phyloP scores from a whole-genome alignment of 2,329 filamentous ascomycete species.

The Hypoxylon sp. region DNA sequence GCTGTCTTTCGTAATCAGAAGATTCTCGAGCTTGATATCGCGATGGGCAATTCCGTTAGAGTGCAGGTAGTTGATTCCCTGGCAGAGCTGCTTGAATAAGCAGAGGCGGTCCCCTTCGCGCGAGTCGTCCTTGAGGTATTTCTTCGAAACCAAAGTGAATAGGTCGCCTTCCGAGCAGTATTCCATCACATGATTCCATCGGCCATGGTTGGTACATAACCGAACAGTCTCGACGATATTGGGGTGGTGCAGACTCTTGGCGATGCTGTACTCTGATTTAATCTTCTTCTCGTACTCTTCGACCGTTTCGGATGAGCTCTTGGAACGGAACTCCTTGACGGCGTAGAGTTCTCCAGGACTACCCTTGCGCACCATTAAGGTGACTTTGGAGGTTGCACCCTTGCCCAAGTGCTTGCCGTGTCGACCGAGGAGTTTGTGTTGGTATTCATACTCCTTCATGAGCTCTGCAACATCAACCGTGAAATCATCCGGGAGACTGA shows the following conservation, averaged over 20 bases:
- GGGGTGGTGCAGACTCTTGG: constrained; percentile 86
- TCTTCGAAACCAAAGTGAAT: constrained; percentile 80
- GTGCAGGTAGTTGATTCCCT: constrained; percentile 87
- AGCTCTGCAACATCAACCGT: constrained; percentile 79
- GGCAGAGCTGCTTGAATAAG: constrained; percentile 90
- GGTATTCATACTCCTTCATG: constrained; percentile 77
- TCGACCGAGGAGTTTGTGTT: constrained; percentile 78
- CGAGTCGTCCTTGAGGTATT: constrained; percentile 75
- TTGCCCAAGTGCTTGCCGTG: constrained; percentile 84
- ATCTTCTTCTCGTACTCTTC: constrained; percentile 89
- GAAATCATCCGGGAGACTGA: constrained; percentile 81
- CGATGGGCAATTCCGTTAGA: constrained; percentile 88
- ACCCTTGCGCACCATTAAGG: constrained; percentile 81
- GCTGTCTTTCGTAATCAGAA: constrained; percentile 83
- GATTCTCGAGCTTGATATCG: constrained; percentile 91
- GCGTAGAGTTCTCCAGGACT: constrained; percentile 78
- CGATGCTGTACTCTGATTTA: constrained; percentile 91
- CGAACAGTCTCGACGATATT: constrained; percentile 88
- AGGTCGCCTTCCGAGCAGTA: constrained; percentile 88
- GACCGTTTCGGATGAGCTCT: constrained; percentile 76
- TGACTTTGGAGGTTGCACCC: constrained; percentile 86
- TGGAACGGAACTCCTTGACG: constrained; percentile 88
- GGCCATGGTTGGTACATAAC: constrained; percentile 79
- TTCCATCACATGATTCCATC: constrained; percentile 95
- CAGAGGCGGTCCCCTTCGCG: constrained; percentile 80